Evolutionary conservation across 2,329 filamentous ascomycete genomes (phyloP), one percentile per base, ranked within the genome.

Genomic region (Colletotrichum magnum): DNA sequence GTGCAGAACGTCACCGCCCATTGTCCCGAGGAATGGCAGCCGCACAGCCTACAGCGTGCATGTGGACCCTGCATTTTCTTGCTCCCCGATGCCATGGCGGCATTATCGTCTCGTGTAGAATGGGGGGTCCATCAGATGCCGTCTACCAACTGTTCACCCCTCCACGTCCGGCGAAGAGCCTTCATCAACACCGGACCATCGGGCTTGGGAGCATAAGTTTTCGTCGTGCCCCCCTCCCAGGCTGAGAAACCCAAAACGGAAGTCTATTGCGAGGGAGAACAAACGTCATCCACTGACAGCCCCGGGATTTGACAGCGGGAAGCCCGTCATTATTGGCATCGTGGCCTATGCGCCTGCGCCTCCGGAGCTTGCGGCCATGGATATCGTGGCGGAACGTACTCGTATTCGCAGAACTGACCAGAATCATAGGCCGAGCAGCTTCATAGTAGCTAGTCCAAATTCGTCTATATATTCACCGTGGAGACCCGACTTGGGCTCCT

Each of bases 351-450:
- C 26, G 26, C 39, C 12, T 16, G 16, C 6, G 50, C 24, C 9
- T 50, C 24, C 50, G 59, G 39, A 15, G 21, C 26, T n/a, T 5
- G 36, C 26, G 39, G 51, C 21, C 45, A 16, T 47, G 12, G 10
- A 36, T 48, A 39, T 47, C 16, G 26, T 10, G 51, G 39, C 39
- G 26, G 32, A 24, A 54, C 59, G 59, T 54, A 45, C 54, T 62
- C 59, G 59, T 62, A 62, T 62, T 62, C 50, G 59, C 50, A 45
- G 58, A 53, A 61, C 15, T 43, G 12, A 43, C 26, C 28, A 21
- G 24, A 43, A 28, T 52, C 16, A 12, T 10, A 18, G 4, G 32
- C 24, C 15, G 48, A 61, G n/a, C 7, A 5, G 21, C 36, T 6
- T 24, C 28, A 6, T 16, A 9, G 21, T 13, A 12, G n/a, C n/a